phyloP scores from a whole-genome alignment of 2,329 filamentous ascomycete species.

The Dothidotthia symphoricarpi region DNA sequence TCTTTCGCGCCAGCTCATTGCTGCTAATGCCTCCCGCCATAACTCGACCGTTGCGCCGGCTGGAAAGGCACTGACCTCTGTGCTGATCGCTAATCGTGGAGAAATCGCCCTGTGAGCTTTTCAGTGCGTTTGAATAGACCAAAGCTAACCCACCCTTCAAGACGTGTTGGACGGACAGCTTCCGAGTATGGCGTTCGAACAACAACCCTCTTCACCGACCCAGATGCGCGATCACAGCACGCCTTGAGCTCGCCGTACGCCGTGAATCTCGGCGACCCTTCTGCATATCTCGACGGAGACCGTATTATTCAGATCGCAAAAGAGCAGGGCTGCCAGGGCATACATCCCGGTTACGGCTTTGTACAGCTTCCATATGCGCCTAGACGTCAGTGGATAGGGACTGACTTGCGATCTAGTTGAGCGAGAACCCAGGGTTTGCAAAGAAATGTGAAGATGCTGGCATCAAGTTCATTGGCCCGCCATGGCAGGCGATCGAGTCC shows the following conservation, averaged over 20 bases:
- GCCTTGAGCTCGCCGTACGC: conserved; percentile 80
- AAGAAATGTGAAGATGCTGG: conserved; percentile 84
- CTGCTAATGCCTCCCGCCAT: conserved; percentile 29
- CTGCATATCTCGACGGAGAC: conserved; percentile 89
- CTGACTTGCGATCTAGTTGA: conserved; percentile 52
- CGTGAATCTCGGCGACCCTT: conserved; percentile 76
- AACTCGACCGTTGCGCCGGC: conserved; percentile 32
- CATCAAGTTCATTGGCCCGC: conserved; percentile 90
- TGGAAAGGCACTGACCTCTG: conserved; percentile 60
- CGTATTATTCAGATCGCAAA: conserved; percentile 87
- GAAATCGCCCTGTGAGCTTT: conserved; percentile 76
- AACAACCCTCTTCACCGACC: conserved; percentile 92
- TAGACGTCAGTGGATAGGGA: background rate
- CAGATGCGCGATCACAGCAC: conserved; percentile 84
- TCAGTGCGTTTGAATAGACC: background rate
- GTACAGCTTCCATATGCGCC: conserved; percentile 38
- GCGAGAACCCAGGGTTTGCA: conserved; percentile 90
- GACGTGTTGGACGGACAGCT: conserved; percentile 83
- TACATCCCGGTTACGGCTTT: conserved; percentile 95
- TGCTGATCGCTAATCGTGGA: conserved; percentile 93
- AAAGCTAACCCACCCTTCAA: conserved; percentile 24
- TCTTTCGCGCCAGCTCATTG: conserved; percentile 38
- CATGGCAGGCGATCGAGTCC: conserved; percentile 68
- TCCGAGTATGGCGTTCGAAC: conserved; percentile 85
- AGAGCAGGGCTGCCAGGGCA: conserved; percentile 79